These are phyloP conservation scores for Penicillium crustosum DNA, from an alignment of 2,329 filamentous ascomycete genomes.

Conservation along the genomic window DNA sequence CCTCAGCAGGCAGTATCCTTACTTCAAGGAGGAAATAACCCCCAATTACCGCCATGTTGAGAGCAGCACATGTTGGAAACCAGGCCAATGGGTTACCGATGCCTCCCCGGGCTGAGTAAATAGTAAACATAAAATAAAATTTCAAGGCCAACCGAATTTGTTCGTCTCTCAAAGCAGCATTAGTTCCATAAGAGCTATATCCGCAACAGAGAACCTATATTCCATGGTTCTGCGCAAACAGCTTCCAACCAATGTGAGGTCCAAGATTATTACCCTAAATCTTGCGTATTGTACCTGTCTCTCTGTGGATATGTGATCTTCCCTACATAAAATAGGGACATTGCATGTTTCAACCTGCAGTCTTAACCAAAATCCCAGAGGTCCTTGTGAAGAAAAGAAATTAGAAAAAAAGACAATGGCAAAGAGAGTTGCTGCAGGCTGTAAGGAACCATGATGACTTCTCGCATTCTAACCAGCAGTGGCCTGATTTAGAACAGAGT, in stretches of 20 bases:
- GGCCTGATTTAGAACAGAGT: not conserved
- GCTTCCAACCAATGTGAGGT: not conserved
- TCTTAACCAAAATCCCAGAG: not conserved
- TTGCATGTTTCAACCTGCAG: not conserved
- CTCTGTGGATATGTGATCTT: not conserved
- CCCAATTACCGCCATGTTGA: not conserved
- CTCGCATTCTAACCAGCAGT: not conserved
- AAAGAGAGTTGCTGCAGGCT: not conserved
- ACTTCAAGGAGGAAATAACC: not conserved
- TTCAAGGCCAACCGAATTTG: not conserved
- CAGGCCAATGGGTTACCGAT: not conserved
- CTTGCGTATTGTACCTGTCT: not conserved
- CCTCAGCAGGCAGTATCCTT: not conserved
- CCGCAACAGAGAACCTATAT: not conserved
- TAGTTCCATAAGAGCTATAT: not conserved
- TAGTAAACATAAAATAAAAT: too few relatives aligned
- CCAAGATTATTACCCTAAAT: not conserved
- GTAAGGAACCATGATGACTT: not conserved
- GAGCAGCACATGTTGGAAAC: not conserved
- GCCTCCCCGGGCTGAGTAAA: not conserved
- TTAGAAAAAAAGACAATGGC: not conserved
- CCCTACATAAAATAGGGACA: not conserved
- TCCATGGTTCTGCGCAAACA: not conserved
- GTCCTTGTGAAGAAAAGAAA: not conserved
- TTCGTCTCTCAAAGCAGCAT: not conserved